Conservation (phyloP, 495 filamentous ascomycete species). For the Talaromyces ruber region DNA sequence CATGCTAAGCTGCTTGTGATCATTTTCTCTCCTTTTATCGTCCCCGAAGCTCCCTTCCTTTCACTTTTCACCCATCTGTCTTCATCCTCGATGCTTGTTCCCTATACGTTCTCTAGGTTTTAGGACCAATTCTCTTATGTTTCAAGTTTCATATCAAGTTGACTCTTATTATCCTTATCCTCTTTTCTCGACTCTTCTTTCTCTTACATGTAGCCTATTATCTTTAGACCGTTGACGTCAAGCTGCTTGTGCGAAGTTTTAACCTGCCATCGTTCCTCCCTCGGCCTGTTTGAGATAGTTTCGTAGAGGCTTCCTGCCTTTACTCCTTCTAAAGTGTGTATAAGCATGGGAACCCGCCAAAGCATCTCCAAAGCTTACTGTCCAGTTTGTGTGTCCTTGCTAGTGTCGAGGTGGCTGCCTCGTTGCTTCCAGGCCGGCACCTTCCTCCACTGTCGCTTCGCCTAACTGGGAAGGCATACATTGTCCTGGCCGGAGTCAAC, state of each 20-base stretch:
- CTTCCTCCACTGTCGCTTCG: no score
- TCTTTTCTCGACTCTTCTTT: background rate
- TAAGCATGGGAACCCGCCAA: background rate
- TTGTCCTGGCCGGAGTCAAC: no score
- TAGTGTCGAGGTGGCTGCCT: no score
- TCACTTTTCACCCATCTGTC: slow-evolving; percentile 13
- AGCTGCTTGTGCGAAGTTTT: background rate
- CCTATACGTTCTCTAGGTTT: slow-evolving; percentile 15
- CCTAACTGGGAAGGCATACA: no score
- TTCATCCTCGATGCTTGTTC: slow-evolving; percentile 13
- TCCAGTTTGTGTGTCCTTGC: background rate
- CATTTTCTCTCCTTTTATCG: background rate
- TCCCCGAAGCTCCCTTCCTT: background rate
- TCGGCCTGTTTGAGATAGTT: background rate
- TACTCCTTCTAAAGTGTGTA: background rate
- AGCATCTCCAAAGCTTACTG: background rate
- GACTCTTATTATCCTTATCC: background rate
- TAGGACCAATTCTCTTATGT: background rate
- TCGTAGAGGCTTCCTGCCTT: background rate
- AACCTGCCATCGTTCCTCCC: background rate
- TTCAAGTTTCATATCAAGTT: background rate
- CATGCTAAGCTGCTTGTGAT: slow-evolving; percentile 11
- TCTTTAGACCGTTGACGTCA: background rate
- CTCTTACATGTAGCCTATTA: background rate
- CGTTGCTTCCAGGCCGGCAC: no score